Conservation (phyloP, 2,329 filamentous ascomycete genomes). For the Orbilia javanica region DNA sequence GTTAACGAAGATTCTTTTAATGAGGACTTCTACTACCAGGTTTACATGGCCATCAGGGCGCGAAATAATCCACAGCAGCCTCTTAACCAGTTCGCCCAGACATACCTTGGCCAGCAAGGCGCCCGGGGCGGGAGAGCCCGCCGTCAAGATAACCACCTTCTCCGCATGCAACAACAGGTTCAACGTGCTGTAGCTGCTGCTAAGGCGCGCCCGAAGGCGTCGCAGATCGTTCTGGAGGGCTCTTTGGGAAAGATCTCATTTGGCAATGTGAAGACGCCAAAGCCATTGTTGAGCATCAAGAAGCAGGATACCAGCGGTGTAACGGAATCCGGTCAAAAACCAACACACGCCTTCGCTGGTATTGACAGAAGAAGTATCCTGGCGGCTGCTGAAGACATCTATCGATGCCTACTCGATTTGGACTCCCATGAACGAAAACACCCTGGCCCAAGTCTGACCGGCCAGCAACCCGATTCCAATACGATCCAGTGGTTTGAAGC, state of each 20-base stretch:
- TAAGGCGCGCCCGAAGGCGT: conserved; percentile 97
- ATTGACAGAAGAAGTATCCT: conserved; percentile 86
- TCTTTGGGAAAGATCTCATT: conserved; percentile 98
- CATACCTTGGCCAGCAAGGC: conserved; percentile 95
- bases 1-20: conserved; percentile 84
- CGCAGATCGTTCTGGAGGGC: conserved; percentile 94
- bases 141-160: conserved; percentile 90
- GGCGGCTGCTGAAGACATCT: conserved; percentile 88
- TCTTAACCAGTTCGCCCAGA: conserved; percentile 95
- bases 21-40: conserved; percentile 99
- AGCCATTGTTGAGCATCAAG: conserved; percentile 95
- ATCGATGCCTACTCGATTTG: conserved; percentile 88
- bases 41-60: conserved; percentile 92
- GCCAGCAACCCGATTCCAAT: conserved; percentile 76
- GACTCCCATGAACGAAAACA: conserved; percentile 91
- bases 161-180: conserved; percentile 99
- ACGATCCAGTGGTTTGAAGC: conserved; percentile 82
- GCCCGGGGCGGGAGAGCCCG: conserved; percentile 72
- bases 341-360: conserved; percentile 64
- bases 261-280: conserved; percentile 97
- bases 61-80: conserved; percentile 93
- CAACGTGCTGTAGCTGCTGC: conserved; percentile 96
- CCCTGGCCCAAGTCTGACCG: conserved; percentile 73
- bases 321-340: conserved; percentile 19
- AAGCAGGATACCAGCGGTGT: conserved; percentile 73